These are phyloP conservation scores for Salix caprea DNA, from an alignment of 345 rosid genomes.

Conservation along the genomic window DNA sequence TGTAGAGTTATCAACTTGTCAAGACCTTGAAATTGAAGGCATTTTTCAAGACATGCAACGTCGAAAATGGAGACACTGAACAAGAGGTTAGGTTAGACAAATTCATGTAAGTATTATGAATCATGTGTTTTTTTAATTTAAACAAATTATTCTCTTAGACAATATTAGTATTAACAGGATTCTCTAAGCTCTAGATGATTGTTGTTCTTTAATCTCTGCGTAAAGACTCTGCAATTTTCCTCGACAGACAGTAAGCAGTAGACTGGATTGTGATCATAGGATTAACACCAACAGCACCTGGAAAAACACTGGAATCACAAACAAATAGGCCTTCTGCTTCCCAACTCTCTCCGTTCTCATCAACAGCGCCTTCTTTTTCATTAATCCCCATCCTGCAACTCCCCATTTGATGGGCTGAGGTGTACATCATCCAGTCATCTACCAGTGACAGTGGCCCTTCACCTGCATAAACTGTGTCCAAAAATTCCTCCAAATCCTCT, in stretches of 20 bases:
- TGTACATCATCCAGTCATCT: constrained; percentile 37
- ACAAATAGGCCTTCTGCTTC: constrained; percentile 60
- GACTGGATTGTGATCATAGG: constrained; percentile 71
- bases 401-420: constrained; percentile 70
- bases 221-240: constrained; percentile 18
- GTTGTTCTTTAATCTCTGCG: background rate
- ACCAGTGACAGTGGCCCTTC: constrained; percentile 32
- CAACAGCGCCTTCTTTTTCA: constrained; percentile 53
- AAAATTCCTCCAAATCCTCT: constrained; percentile 44
- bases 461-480: constrained; percentile 33
- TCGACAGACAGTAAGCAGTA: constrained; percentile 44
- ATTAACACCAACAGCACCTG: constrained; percentile 58
- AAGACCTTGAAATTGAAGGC: background rate
- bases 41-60: background rate
- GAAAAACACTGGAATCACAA: constrained; percentile 62
- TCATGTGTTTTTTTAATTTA: background rate
- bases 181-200: background rate
- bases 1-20: background rate
- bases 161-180: background rate
- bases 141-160: background rate
- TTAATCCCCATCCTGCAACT: constrained; percentile 60
- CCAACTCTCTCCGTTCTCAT: constrained; percentile 61
- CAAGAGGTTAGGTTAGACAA: background rate
- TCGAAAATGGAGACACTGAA: background rate
- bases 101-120: background rate